phyloP scores from a whole-genome alignment of 208 protist species.

The Angomonas deanei region DNA sequence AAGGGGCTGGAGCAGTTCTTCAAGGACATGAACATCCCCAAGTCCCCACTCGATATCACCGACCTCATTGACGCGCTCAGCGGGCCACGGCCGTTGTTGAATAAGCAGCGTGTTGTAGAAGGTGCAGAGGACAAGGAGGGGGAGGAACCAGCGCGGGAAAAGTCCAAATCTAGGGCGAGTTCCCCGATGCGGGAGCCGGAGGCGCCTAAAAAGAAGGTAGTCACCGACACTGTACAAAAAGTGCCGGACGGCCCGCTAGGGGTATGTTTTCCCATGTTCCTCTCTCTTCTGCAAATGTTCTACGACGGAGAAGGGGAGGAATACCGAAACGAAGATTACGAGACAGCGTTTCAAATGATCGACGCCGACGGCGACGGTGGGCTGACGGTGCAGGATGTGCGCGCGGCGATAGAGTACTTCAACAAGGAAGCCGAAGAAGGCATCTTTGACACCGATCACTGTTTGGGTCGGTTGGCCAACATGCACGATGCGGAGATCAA shows the following conservation, averaged over 20 bases:
- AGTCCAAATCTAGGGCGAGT: background rate
- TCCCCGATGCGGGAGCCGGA: background rate
- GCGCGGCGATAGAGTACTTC: conserved; percentile 18
- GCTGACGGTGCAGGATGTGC: conserved; percentile 43
- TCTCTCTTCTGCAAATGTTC: conserved; percentile 47
- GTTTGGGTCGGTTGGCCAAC: background rate
- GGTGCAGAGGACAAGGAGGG: background rate
- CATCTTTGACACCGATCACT: background rate
- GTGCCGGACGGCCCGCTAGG: background rate
- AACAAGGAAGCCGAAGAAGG: conserved; percentile 22
- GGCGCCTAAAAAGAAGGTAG: background rate
- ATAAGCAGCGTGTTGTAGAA: background rate
- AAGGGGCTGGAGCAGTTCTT: conserved; percentile 43
- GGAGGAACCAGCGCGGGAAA: background rate
- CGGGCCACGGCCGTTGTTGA: background rate
- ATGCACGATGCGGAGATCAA: conserved; percentile 57
- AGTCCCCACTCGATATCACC: conserved; percentile 44
- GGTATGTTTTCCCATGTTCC: conserved; percentile 53
- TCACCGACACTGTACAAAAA: background rate
- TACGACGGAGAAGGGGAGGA: conserved; percentile 10
- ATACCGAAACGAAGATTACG: conserved; percentile 10
- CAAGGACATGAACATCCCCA: conserved; percentile 25
- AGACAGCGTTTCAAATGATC: conserved; percentile 35
- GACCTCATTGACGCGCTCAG: conserved; percentile 30
- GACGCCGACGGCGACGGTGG: conserved; percentile 57